phyloP scores from a whole-genome alignment of 768 basidiomycete genomes.

The Russula olivacea region DNA sequence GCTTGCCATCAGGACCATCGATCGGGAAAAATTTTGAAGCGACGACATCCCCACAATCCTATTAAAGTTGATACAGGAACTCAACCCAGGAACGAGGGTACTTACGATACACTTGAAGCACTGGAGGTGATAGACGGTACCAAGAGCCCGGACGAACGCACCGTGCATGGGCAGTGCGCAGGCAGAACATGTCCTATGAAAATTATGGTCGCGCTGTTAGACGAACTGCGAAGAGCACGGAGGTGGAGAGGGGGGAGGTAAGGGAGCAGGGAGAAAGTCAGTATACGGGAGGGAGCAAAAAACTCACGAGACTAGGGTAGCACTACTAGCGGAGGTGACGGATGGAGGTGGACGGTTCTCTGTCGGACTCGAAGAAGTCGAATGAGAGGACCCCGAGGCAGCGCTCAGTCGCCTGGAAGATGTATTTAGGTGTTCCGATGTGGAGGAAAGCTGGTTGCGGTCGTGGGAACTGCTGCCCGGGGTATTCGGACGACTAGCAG shows the following conservation, averaged over 20 bases:
- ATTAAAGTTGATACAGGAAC: conserved; percentile 14
- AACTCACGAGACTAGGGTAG: conserved; percentile 35
- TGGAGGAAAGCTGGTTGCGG: conserved; percentile 42
- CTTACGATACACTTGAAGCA: conserved; percentile 97
- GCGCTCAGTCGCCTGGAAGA: conserved; percentile 42
- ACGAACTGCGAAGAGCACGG: neutral
- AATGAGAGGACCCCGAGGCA: conserved; percentile 50
- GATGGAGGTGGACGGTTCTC: conserved; percentile 38
- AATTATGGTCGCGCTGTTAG: conserved; percentile 5
- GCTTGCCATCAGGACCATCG: conserved; percentile 82
- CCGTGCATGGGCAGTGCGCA: conserved; percentile 85
- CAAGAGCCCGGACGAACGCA: conserved; percentile 92
- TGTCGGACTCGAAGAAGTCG: conserved; percentile 47
- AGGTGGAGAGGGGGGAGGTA: neutral
- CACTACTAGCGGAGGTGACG: conserved; percentile 51
- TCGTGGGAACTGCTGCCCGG: conserved; percentile 44
- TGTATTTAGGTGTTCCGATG: conserved; percentile 49
- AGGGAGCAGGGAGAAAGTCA: neutral
- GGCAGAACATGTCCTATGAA: conserved; percentile 60
- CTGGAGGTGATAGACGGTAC: conserved; percentile 91
- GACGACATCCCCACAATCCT: conserved; percentile 97
- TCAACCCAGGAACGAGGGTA: conserved; percentile 22
- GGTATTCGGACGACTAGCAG: conserved; percentile 54
- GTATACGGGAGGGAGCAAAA: conserved; percentile 14
- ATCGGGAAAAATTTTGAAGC: conserved; percentile 99